These are phyloP conservation scores for Pythium phragmiticola DNA, from an alignment of 352 stramenopile species.

Conservation along the genomic window DNA sequence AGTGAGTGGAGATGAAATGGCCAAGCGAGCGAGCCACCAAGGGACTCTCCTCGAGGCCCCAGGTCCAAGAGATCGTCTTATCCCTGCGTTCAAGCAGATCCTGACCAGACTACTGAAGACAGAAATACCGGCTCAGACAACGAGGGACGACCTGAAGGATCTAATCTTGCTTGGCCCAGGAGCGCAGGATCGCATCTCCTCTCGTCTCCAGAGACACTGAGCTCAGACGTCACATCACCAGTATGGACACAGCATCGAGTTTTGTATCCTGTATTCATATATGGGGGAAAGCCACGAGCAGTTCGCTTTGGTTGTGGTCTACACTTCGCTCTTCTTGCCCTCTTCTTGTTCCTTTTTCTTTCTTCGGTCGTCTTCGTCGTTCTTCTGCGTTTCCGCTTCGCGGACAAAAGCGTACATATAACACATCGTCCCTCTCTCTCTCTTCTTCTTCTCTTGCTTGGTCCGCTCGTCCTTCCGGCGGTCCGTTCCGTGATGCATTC, in stretches of 20 bases:
- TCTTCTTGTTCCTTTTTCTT: slow-evolving; percentile 15
- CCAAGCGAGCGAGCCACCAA: no score
- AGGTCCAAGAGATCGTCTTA: neutral
- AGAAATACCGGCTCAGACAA: neutral
- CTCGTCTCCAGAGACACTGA: neutral
- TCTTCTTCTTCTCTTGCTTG: neutral
- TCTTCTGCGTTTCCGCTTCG: neutral
- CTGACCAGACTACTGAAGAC: neutral
- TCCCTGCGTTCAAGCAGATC: neutral
- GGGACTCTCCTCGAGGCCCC: no score
- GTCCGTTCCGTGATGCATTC: neutral
- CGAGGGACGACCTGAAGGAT: neutral
- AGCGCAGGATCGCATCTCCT: neutral
- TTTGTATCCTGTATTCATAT: slow-evolving; percentile 29
- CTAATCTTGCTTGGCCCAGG: neutral
- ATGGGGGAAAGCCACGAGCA: slow-evolving; percentile 18
- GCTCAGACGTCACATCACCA: neutral
- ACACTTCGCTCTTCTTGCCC: slow-evolving; percentile 19
- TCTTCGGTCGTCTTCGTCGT: neutral
- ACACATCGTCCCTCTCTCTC: slow-evolving; percentile 16
- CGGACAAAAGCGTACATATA: slow-evolving; percentile 26
- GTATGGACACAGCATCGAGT: neutral
- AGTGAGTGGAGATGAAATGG: slow-evolving; percentile 1
- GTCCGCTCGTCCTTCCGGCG: neutral
- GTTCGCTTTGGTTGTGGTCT: slow-evolving; percentile 11